Conservation (phyloP, 208 protist genomes). For the Blechomonas ayalai region DNA sequence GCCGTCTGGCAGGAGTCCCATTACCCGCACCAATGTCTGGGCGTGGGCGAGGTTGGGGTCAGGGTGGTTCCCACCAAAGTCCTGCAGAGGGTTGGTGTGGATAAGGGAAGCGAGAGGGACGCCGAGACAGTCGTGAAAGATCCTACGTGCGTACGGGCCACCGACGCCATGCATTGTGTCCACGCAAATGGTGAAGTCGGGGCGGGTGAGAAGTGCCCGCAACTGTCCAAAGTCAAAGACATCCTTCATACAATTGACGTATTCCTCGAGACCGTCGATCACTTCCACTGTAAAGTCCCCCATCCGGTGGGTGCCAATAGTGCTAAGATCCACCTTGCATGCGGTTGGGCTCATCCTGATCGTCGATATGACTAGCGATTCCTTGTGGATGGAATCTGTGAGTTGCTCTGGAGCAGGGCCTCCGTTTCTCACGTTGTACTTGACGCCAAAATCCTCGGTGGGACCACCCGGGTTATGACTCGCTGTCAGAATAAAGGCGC, state of each 20-base stretch:
- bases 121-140: conserved; percentile 92
- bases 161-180: conserved; percentile 94
- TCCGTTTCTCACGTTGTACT: conserved; percentile 97
- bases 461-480: conserved; percentile 97
- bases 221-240: conserved; percentile 94
- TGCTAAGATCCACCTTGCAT: conserved; percentile 43
- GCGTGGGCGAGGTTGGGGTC: conserved; percentile 99
- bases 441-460: conserved; percentile 97
- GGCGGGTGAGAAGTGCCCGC: conserved; percentile 44
- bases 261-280: conserved; percentile 88
- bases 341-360: conserved; percentile 39
- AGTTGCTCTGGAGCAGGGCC: conserved; percentile 94
- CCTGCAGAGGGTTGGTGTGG: conserved; percentile 54
- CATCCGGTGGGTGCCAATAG: conserved; percentile 26
- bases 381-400: conserved; percentile 92
- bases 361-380: conserved; percentile 67
- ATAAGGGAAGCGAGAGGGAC: conserved; percentile 35
- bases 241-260: conserved; percentile 84
- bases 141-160: conserved; percentile 89
- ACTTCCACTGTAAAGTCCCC: conserved; percentile 83
- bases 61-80: conserved; percentile 96
- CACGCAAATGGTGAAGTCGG: conserved; percentile 86
- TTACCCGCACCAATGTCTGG: conserved; percentile 81
- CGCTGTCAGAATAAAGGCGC: conserved; percentile 96
- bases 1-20: conserved; percentile 74